Conservation (phyloP, 495 filamentous ascomycete species). For the Aspergillus steynii region DNA sequence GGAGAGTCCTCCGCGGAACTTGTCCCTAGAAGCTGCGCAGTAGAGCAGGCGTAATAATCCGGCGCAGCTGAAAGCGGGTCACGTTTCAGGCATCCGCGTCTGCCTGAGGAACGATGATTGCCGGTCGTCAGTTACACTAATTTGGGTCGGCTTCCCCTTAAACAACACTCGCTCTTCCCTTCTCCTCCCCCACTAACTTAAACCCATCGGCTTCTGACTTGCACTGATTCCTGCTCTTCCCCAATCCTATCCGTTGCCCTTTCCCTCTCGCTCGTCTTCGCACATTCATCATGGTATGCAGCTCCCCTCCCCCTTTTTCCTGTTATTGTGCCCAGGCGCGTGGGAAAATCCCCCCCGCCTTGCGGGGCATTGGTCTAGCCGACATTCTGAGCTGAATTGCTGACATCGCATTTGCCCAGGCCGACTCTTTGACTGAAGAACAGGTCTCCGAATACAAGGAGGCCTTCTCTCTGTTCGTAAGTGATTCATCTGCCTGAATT, state of each 20-base stretch:
- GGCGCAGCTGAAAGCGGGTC: conserved; percentile 15
- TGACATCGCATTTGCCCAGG: conserved; percentile 51
- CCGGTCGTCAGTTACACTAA: conserved; percentile 15
- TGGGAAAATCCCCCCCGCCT: conserved; percentile 31
- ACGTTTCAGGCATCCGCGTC: conserved; percentile 23
- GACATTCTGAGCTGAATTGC: conserved; percentile 22
- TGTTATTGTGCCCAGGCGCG: conserved; percentile 7
- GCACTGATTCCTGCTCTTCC: conserved; percentile 10
- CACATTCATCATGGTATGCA: conserved; percentile 37
- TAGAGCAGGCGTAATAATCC: not conserved
- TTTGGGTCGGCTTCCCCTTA: conserved; percentile 20
- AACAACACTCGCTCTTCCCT: conserved; percentile 15
- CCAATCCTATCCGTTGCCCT: conserved; percentile 21
- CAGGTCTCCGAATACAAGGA: conserved; percentile 99
- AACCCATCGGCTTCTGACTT: conserved; percentile 14
- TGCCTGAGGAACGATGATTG: conserved; percentile 6
- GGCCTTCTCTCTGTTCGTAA: conserved; percentile 98
- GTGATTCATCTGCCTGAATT: conserved; percentile 38
- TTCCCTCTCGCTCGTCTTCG: conserved; percentile 14
- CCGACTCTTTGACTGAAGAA: conserved; percentile 95
- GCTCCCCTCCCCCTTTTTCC: conserved; percentile 4
- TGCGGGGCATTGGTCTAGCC: conserved; percentile 38
- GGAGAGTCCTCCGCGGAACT: no score
- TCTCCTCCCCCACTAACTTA: conserved; percentile 13
- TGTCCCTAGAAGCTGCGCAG: no score